phyloP scores from a whole-genome alignment of 1,284 basidiomycete genomes.

The Apiotrichum siamense region DNA sequence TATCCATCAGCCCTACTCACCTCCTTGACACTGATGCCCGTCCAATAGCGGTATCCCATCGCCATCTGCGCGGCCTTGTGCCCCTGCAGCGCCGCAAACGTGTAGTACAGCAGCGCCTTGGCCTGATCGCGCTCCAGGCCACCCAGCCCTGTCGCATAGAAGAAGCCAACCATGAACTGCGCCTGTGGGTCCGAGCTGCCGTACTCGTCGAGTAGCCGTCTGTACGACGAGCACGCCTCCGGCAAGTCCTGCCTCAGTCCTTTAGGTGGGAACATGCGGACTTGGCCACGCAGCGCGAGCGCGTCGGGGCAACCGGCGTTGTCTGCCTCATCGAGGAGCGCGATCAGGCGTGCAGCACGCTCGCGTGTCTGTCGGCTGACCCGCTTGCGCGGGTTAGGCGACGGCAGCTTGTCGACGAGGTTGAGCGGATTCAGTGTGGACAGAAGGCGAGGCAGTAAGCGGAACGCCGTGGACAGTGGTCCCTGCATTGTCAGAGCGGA shows the following conservation, averaged over 20 bases:
- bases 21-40: conserved; percentile 83
- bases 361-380: conserved; percentile 19
- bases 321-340: conserved; percentile 68
- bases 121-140: conserved; percentile 52
- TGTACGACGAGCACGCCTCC: conserved; percentile 24
- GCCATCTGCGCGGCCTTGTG: conserved; percentile 86
- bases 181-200: conserved; percentile 64
- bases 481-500: conserved; percentile 21
- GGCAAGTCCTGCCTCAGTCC: conserved; percentile 34
- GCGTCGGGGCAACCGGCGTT: conserved; percentile 73
- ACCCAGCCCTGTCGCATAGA: conserved; percentile 76
- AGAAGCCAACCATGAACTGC: conserved; percentile 77
- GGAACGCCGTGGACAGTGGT: conserved; percentile 34
- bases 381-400: conserved; percentile 4
- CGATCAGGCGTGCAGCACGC: conserved; percentile 64
- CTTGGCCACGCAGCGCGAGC: conserved; percentile 60
- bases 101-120: conserved; percentile 77
- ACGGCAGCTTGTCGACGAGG: conserved; percentile 1
- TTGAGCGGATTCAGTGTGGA: conserved; percentile 32
- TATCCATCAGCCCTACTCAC: conserved; percentile 22
- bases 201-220: conserved; percentile 45
- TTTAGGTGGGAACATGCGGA: conserved; percentile 55
- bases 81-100: conserved; percentile 82
- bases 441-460: conserved; percentile 30
- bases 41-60: conserved; percentile 90